These are phyloP conservation scores for Capronia americana DNA, from an alignment of 2,329 filamentous ascomycete species.

Conservation along the genomic window DNA sequence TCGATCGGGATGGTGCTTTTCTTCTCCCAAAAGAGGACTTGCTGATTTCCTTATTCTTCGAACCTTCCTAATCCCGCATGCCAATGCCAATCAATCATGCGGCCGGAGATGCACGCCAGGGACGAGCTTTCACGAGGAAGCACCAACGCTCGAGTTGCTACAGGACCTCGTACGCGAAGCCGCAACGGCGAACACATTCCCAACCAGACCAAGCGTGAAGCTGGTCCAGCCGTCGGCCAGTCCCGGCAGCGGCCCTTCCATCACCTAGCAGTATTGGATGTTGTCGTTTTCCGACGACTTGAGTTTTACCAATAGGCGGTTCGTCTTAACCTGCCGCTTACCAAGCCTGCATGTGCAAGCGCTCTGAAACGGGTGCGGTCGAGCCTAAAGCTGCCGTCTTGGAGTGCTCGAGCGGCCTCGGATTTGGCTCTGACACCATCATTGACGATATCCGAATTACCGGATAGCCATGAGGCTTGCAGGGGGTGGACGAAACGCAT, in stretches of 20 bases:
- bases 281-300: background rate
- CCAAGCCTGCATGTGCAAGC: constrained; percentile 4
- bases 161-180: background rate
- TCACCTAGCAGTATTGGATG: background rate
- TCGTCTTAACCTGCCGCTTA: background rate
- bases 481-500: background rate
- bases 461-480: constrained; percentile 10
- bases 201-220: background rate
- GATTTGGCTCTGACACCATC: background rate
- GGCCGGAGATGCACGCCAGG: background rate
- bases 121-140: background rate
- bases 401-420: too few relatives aligned
- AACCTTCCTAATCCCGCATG: background rate
- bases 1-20: background rate
- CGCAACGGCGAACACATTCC: background rate
- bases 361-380: background rate
- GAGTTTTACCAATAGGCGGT: background rate
- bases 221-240: background rate
- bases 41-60: background rate
- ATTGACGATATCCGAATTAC: constrained; percentile 6
- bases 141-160: background rate
- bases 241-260: background rate
- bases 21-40: background rate
- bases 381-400: constrained; percentile 3
- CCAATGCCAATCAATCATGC: background rate